Base-by-base conservation (phyloP, 1,284 basidiomycete species). In the Ganoderma lingzhi region DNA sequence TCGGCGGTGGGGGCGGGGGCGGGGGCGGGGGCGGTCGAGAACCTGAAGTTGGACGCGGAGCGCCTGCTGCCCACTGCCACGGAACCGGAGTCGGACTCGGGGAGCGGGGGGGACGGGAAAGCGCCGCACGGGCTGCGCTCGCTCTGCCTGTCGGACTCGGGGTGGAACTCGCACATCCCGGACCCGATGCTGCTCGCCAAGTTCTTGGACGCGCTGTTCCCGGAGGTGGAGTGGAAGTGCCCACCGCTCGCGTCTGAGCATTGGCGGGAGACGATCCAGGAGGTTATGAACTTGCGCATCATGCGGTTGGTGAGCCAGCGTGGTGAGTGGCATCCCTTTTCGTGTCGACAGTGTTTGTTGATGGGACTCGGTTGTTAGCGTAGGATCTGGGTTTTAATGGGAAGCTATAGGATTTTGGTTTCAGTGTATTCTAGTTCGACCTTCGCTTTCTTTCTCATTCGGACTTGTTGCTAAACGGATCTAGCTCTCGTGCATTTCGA, bases 221-320 rank as follows among this genome's bases (percentile, higher is more conserved):
- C 69, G 30, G 66, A 45, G 45, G 68, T 68, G 39, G 68, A 70
- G 53, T 70, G 71, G 71, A 65, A 41, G 42, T 68, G 62, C 42
- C 68, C 71, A 28, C 71, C 64, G 14, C 59, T 63, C 39, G 64
- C 66, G 32, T 66, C 68, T 51, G 66, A 68, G 48, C 30, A 61
- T n/a, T 72, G 71, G 71, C 32, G 41, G 28, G 71, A 72, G 65
- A 66, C 71, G 37, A 58, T 72, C 17, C 48, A 70, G 53, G 71
- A 70, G 51, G 58, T 70, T 3, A 64, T 72, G 37, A 61, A 60
- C 53, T 37, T 67, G 37, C 60, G 71, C 37, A 64, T 72, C 3
- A 32, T 61, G 66, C 63, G 71, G 58, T 39, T 67, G 44, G 23
- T 63, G 32, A 28, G 39, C 37, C 59, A n/a, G 8, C 48, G 59